Percentiles rank a stretch among this genome's conserved stretches.
phyloP scores from a whole-genome alignment of 2,329 filamentous ascomycete genomes.

The Penicillium brevicompactum region DNA sequence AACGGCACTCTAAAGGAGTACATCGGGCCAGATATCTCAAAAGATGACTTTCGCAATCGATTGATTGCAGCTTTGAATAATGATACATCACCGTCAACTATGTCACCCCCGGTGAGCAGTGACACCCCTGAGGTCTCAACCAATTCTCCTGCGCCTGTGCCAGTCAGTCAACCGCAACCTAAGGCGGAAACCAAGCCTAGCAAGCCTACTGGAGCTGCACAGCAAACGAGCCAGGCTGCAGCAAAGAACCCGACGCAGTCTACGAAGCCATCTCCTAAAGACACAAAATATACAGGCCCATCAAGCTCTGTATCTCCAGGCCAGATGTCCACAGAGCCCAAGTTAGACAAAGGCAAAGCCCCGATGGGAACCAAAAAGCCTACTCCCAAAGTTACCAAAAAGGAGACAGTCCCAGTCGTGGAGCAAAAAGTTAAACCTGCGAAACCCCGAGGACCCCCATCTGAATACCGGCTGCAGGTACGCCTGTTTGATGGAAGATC shows the following conservation, averaged over 20 bases:
- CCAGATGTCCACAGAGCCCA: conserved; percentile 66
- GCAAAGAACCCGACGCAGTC: conserved; percentile 1
- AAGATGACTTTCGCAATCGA: conserved; percentile 66
- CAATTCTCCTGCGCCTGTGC: conserved; percentile 7
- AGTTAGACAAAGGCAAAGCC: conserved; percentile 53
- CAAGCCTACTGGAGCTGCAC: not conserved
- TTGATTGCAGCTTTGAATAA: conserved; percentile 50
- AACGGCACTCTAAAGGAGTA: conserved; percentile 79
- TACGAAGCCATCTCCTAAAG: not conserved
- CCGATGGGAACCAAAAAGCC: conserved; percentile 13
- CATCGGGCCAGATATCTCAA: conserved; percentile 64
- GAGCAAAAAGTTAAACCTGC: conserved; percentile 17
- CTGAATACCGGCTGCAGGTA: conserved; percentile 68
- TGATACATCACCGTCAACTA: conserved; percentile 1
- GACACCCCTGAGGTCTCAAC: conserved; percentile 4
- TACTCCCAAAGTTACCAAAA: conserved; percentile 1
- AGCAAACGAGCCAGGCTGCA: conserved; percentile 1
- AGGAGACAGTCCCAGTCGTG: conserved; percentile 9
- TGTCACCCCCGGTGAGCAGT: conserved; percentile 6
- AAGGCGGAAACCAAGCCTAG: conserved; percentile 1
- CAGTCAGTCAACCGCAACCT: conserved; percentile 16
- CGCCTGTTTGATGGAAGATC: conserved; percentile 82
- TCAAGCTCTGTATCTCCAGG: conserved; percentile 53
- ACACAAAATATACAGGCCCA: conserved; percentile 44
- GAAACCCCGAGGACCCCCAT: conserved; percentile 24